Percentiles rank a stretch among this genome's conserved stretches.
phyloP scores from a whole-genome alignment of 345 rosid species.

The Psidium guajava region DNA sequence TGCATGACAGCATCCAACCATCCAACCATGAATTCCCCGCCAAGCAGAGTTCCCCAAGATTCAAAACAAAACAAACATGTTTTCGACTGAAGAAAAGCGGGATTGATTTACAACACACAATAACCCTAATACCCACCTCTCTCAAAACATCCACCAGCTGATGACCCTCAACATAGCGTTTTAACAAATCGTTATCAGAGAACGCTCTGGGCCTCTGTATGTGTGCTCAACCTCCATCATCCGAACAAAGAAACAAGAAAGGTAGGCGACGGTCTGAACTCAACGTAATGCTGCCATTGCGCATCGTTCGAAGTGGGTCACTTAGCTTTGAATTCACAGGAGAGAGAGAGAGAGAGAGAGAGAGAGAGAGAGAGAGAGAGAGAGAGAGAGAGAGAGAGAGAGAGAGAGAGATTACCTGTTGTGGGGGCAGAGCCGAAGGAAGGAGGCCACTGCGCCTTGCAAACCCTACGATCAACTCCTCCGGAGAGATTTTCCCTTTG shows the following conservation, averaged over 20 bases:
- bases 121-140: background rate
- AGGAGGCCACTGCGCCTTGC: background rate
- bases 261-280: background rate
- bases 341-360: background rate
- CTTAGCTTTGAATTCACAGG: background rate
- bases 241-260: background rate
- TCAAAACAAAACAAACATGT: background rate
- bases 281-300: background rate
- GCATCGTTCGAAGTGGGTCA: background rate
- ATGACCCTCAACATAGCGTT: background rate
- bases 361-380: background rate
- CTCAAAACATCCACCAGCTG: background rate
- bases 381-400: background rate
- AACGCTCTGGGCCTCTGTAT: background rate
- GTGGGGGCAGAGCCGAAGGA: background rate
- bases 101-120: background rate
- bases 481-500: background rate
- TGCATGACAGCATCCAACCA: background rate
- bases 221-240: background rate
- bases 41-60: background rate
- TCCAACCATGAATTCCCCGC: background rate
- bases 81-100: background rate
- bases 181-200: background rate
- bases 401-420: background rate
- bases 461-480: background rate